A percentile compares a stretch with the other conserved stretches of the same genome.
Evolutionary conservation across 495 filamentous ascomycete genomes (phyloP).

Genomic region (Acidomyces sp.): DNA sequence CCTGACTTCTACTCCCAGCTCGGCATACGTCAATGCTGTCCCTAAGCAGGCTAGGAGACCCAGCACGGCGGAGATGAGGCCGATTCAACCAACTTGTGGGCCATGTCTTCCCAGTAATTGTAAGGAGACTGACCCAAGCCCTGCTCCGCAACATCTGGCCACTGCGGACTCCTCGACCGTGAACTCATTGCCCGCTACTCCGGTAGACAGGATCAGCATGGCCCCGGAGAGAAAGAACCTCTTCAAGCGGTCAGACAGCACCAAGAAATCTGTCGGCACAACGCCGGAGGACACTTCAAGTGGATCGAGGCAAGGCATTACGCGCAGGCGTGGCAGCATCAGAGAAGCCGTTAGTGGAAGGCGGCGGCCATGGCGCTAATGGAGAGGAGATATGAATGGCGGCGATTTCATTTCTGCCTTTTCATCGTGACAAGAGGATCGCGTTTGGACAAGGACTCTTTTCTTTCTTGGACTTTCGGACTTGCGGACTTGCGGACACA

Average conservation of each 20-base stretch:
- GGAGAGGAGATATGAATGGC: no score
- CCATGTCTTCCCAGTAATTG: neutral
- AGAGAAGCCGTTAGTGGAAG: constrained; percentile 13
- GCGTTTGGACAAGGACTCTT: no score
- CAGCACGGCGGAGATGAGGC: constrained; percentile 5
- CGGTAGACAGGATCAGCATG: neutral
- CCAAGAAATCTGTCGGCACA: neutral
- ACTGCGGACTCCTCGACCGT: neutral
- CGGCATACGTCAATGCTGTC: constrained; percentile 7
- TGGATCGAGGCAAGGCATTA: neutral
- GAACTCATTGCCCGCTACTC: neutral
- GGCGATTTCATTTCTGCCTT: no score
- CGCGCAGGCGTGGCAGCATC: constrained; percentile 14
- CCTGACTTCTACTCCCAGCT: constrained; percentile 11
- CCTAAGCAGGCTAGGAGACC: constrained; percentile 6
- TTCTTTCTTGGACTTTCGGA: no score
- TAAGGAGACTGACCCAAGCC: constrained; percentile 1
- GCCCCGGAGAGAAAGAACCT: constrained; percentile 4
- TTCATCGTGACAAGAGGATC: no score
- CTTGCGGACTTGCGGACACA: no score
- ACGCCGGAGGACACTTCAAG: neutral
- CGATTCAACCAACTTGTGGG: neutral
- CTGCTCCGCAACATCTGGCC: neutral
- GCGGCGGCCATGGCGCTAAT: constrained; percentile 8
- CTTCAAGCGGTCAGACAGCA: constrained; percentile 6